Evolutionary conservation across 331 rosid genomes (phyloP).

Genomic region (Pyrus hybrid): DNA sequence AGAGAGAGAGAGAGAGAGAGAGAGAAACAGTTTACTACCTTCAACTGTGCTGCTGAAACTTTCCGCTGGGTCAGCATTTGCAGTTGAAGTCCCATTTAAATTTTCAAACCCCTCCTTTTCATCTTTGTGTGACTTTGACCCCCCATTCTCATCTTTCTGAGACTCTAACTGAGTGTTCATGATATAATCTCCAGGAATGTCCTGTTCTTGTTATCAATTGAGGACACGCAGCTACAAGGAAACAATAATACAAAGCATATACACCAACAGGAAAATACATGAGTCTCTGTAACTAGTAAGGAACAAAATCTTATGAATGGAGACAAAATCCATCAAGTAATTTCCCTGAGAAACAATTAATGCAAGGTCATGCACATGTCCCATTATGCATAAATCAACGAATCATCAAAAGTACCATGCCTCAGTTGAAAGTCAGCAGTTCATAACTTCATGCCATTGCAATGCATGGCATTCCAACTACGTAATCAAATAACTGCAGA

Average conservation of each 20-base stretch:
- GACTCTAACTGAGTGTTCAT: conserved; percentile 45
- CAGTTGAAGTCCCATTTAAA: conserved; percentile 30
- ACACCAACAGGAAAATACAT: neutral
- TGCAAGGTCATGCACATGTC: neutral
- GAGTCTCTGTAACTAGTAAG: neutral
- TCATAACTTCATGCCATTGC: neutral
- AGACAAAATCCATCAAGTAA: neutral
- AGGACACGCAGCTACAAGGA: conserved; percentile 12
- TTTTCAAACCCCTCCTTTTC: conserved; percentile 19
- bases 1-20: neutral
- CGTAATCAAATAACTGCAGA: neutral
- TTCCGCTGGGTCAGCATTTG: conserved; percentile 20
- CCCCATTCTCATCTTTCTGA: conserved; percentile 29
- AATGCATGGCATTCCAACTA: neutral
- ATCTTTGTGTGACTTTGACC: conserved; percentile 19
- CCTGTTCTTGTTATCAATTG: conserved; percentile 13
- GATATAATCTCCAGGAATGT: conserved; percentile 9
- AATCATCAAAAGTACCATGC: conserved; percentile 2
- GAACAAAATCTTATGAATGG: neutral
- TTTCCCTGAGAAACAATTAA: neutral
- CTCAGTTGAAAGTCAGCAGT: neutral
- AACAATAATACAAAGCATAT: conserved; percentile 1
- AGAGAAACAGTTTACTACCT: conserved; percentile 16
- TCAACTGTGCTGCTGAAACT: conserved; percentile 17
- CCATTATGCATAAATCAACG: neutral